phyloP scores from a whole-genome alignment of 129 eudicot species.

The Oenanthe sinensis region DNA sequence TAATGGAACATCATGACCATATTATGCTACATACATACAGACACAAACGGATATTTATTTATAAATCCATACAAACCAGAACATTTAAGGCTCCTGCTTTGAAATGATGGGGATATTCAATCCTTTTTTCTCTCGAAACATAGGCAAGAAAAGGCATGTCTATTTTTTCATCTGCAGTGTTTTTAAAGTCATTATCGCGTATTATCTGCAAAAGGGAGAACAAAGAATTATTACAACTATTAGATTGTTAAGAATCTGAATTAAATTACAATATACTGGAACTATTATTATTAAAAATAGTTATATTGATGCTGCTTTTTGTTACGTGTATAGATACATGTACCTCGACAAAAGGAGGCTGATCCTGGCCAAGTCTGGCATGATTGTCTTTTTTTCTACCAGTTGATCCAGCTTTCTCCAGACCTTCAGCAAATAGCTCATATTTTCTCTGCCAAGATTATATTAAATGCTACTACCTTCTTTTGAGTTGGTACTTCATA shows the following conservation, averaged over 20 bases:
- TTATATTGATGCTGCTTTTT: background rate
- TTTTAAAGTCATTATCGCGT: background rate
- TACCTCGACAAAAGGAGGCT: conserved; percentile 9
- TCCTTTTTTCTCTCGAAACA: conserved; percentile 3
- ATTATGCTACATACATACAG: background rate
- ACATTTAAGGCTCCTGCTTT: conserved; percentile 1
- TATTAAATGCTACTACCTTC: background rate
- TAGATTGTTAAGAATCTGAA: background rate
- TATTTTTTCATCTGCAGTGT: background rate
- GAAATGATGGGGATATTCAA: background rate
- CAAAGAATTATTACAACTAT: background rate
- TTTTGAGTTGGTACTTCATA: background rate
- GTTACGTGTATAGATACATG: background rate
- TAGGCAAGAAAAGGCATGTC: background rate
- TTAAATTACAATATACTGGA: background rate
- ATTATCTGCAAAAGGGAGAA: background rate
- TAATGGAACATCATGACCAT: background rate
- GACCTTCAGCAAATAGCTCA: background rate
- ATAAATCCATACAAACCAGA: background rate
- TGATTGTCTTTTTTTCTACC: background rate
- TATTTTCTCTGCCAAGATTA: background rate
- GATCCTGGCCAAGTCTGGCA: background rate
- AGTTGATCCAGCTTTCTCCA: conserved; percentile 4
- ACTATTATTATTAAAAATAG: background rate
- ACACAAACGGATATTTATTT: background rate